Base-by-base conservation (phyloP, 805 yeast genomes). In the Saturnispora saitoi region DNA sequence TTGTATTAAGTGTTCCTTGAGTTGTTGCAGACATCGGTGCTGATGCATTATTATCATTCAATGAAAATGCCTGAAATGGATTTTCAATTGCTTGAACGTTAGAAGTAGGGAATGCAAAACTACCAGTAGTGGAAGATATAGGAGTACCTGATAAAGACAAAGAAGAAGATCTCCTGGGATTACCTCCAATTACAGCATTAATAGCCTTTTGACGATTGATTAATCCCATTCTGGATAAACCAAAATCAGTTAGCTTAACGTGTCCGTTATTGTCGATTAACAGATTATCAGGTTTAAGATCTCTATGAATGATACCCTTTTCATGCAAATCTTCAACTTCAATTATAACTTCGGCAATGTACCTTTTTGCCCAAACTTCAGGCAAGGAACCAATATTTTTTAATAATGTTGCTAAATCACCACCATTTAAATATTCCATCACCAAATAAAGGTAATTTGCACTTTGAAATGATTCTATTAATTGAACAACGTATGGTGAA, bases 351-450 rank as follows among this genome's bases (percentile, higher is more conserved):
- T 93, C 99, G 0, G 96, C 90, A 47, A 88, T 76, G 56, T 93
- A 93, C 54, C 86, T 75, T 53, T 75, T 80, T 0, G 88, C 79
- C 98, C 98, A 93, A 39, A 79, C 80, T 55, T 84, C 86, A 0
- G 96, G 91, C 22, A 93, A 65, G 2, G 81, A 80, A 0, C 95
- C 96, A 63, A 91, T 73, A 66, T 81, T 77, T 58, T 86, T 86
- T 26, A 93, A 68, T 46, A 95, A 69, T 0, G 96, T 82, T 0
- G 97, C 93, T 59, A 91, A 78, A 63, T 93, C 99, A 31, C 99
- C 99, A 39, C 99, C 99, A 56, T 85, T 87, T 36, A 93, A 69
- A 60, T 88, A 93, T 63, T 93, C 99, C 98, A 95, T 91, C 2
- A 93, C 99, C 56, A 93, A 70, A 59, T 86, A 93, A 15, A 93